Base-by-base conservation (phyloP, 1,139 yeast species). In the Pneumocystis oryctolagi region DNA sequence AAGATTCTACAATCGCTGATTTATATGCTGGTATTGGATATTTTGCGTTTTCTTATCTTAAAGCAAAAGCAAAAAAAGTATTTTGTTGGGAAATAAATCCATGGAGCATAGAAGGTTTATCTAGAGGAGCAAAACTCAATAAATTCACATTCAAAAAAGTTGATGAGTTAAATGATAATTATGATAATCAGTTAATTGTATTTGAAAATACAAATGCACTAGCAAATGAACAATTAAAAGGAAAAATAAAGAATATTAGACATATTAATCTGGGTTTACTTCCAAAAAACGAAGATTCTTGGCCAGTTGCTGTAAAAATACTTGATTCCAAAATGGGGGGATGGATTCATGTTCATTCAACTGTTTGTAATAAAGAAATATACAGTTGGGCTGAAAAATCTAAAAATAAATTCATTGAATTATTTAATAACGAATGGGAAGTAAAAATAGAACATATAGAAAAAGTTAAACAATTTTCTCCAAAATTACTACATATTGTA, bases 21-120 rank as follows among this genome's bases (percentile, higher is more conserved):
- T 70, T 89, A 64, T 89, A 88, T 71, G 83, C 87, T 37, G 96
- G 96, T 0, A 88, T 89, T 62, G 96, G 96, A 1, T 89, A 89
- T 72, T 89, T 89, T 71, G 80, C 90, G 3, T 74, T 89, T 42
- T 80, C 88, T 59, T 89, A 89, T 69, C 76, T 87, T 60, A 76
- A 75, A 61, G 76, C 78, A 55, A 79, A 80, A 0, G 89, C 87
- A 1, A 66, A 71, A 14, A 74, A 75, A 20, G 74, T 87, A 0
- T 79, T 84, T 60, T 84, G 95, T 70, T 89, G 95, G 89, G 96
- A 89, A 68, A 74, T 89, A 60, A 89, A 89, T 70, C 88, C 89
- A 0, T 88, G 92, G 94, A 85, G 94, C 60, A 79, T 85, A 6
- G 83, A 84, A 68, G 96, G 95, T 0, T 76, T 88, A 56, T 69